A percentile compares a stretch with the other conserved stretches of the same genome.
Evolutionary conservation across 2,329 filamentous ascomycete species (phyloP).

Genomic region (Penicillium sp.): DNA sequence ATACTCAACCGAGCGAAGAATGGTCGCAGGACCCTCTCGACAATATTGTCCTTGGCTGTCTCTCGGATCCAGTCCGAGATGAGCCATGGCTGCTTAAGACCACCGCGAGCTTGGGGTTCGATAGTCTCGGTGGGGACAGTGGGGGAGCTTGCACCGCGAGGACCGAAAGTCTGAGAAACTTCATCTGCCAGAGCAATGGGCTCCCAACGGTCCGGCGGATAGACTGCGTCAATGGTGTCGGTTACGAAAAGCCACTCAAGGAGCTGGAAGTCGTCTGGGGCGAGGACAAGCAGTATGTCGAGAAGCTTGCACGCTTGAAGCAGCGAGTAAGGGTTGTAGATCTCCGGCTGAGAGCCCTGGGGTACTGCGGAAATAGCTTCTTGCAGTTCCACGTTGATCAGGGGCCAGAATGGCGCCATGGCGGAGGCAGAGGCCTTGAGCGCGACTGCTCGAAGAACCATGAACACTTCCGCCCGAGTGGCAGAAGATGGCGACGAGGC

Average conservation of each 20-base stretch:
- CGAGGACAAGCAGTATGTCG: slow-evolving; percentile 79
- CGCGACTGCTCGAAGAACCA: slow-evolving; percentile 78
- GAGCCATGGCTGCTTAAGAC: slow-evolving; percentile 44
- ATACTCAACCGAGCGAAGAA: slow-evolving; percentile 94
- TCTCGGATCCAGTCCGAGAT: slow-evolving; percentile 52
- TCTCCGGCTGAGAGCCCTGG: slow-evolving; percentile 68
- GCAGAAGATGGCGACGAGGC: slow-evolving; percentile 89
- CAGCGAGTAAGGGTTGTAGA: slow-evolving; percentile 72
- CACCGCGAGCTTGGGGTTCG: slow-evolving; percentile 26
- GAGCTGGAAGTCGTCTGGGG: slow-evolving; percentile 96
- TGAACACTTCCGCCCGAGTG: slow-evolving; percentile 84
- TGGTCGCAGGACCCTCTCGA: slow-evolving; percentile 75
- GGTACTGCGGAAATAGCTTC: slow-evolving; percentile 73
- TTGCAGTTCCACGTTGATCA: slow-evolving; percentile 83
- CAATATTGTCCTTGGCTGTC: slow-evolving; percentile 60
- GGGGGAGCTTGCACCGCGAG: slow-evolving; percentile 34
- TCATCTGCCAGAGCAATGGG: slow-evolving; percentile 80
- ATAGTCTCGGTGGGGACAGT: slow-evolving; percentile 29
- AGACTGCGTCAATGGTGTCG: slow-evolving; percentile 94
- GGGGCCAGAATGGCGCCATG: slow-evolving; percentile 82
- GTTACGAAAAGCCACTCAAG: slow-evolving; percentile 97
- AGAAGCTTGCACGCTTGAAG: slow-evolving; percentile 93
- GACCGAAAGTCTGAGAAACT: slow-evolving; percentile 72
- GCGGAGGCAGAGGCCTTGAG: slow-evolving; percentile 78
- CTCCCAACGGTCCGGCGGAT: slow-evolving; percentile 68